These are phyloP conservation scores for Macrolepiota albuminosa DNA, from an alignment of 768 basidiomycete genomes.

Conservation along the genomic window DNA sequence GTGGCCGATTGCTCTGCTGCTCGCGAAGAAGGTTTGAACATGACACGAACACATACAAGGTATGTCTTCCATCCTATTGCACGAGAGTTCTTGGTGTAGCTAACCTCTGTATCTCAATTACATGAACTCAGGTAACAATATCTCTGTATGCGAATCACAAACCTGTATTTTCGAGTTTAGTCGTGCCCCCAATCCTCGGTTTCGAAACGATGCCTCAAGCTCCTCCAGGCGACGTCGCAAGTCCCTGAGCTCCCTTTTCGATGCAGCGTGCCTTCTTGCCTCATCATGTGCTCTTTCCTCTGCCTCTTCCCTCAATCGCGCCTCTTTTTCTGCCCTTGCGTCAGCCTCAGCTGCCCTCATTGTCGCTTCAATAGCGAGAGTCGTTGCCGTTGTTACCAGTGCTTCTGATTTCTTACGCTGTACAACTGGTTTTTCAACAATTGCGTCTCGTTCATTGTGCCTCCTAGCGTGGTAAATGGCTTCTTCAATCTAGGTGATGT, in stretches of 20 bases:
- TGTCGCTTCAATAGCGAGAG: slow-evolving; percentile 7
- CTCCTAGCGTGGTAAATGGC: slow-evolving; percentile 4
- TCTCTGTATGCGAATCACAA: neutral
- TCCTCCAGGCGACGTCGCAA: slow-evolving; percentile 10
- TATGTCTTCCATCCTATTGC: neutral
- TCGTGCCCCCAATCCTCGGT: neutral
- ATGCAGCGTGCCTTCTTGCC: slow-evolving; percentile 7
- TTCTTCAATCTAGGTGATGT: slow-evolving; percentile 5
- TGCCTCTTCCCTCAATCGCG: slow-evolving; percentile 11
- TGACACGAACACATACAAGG: neutral
- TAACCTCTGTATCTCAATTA: neutral
- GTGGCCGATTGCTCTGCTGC: slow-evolving; percentile 46
- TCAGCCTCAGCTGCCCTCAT: slow-evolving; percentile 11
- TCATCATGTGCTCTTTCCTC: slow-evolving; percentile 12
- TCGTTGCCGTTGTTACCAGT: slow-evolving; percentile 3
- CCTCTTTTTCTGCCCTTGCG: slow-evolving; percentile 10
- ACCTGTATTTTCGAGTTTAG: neutral
- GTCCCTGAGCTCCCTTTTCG: slow-evolving; percentile 11
- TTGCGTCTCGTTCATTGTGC: slow-evolving; percentile 3
- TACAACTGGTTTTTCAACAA: slow-evolving; percentile 7
- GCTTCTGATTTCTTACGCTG: slow-evolving; percentile 9
- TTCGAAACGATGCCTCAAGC: slow-evolving; percentile 6
- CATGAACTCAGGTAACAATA: neutral
- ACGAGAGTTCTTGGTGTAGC: neutral
- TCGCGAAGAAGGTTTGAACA: slow-evolving; percentile 23